A percentile compares a stretch with the other conserved stretches of the same genome.
These are phyloP conservation scores for Moniliella sp. DNA, from an alignment of 1,284 basidiomycete species.

Conservation along the genomic window DNA sequence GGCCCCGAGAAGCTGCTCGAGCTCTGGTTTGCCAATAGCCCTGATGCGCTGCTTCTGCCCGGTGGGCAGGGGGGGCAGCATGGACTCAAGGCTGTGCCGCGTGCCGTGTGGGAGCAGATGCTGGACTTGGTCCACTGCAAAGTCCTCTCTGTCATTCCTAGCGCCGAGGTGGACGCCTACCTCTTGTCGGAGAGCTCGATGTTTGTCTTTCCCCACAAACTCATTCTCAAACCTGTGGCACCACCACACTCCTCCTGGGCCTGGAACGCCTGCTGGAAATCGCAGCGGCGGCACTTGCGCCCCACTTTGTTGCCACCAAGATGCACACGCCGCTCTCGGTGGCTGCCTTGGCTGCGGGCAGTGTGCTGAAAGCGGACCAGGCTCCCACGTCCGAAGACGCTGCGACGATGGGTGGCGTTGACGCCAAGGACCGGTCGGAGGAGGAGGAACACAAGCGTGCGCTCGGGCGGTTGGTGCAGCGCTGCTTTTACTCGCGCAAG, in stretches of 20 bases:
- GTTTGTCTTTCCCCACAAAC: slow-evolving; percentile 79
- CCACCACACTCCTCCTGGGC: slow-evolving; percentile 84
- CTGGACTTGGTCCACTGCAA: slow-evolving; percentile 91
- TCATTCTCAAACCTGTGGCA: slow-evolving; percentile 98
- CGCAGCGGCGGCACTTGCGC: slow-evolving; percentile 65
- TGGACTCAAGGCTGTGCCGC: slow-evolving; percentile 58
- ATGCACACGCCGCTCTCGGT: not conserved
- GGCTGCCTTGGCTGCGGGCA: no score
- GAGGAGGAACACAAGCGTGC: not conserved
- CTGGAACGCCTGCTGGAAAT: slow-evolving; percentile 36
- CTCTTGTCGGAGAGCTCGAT: slow-evolving; percentile 66
- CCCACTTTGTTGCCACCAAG: not conserved
- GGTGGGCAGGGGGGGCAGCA: slow-evolving; percentile 5
- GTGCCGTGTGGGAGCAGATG: slow-evolving; percentile 81
- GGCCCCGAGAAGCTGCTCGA: slow-evolving; percentile 85
- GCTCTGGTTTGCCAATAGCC: slow-evolving; percentile 66
- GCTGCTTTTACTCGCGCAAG: slow-evolving; percentile 78
- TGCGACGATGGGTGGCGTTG: slow-evolving; percentile 1
- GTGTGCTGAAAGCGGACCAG: no score
- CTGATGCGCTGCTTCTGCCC: slow-evolving; percentile 36
- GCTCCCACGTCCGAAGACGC: no score
- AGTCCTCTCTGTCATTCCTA: slow-evolving; percentile 69
- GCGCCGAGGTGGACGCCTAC: slow-evolving; percentile 76
- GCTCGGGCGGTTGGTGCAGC: slow-evolving; percentile 18
- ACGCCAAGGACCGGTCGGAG: slow-evolving; percentile 1